Evolutionary conservation across 2,329 filamentous ascomycete genomes (phyloP).

Genomic region (Arthroderma sp.): DNA sequence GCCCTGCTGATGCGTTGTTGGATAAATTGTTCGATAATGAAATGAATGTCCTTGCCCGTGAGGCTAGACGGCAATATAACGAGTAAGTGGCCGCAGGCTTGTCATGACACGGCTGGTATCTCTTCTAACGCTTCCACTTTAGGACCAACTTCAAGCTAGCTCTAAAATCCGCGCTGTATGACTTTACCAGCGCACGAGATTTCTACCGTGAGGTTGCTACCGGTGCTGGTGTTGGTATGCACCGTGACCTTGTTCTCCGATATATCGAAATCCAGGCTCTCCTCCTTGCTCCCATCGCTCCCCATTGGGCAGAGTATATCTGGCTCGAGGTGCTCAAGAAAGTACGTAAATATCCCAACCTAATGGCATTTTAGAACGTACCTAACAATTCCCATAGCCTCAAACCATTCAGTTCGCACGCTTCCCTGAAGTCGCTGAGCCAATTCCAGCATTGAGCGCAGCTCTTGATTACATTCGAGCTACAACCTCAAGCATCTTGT

Average conservation of each 20-base stretch:
- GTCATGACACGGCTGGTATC: background rate
- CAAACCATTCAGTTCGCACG: constrained; percentile 64
- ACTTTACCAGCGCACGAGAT: constrained; percentile 77
- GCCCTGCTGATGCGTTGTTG: constrained; percentile 62
- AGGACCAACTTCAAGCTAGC: constrained; percentile 71
- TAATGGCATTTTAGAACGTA: constrained; percentile 1
- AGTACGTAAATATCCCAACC: constrained; percentile 13
- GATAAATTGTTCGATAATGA: constrained; percentile 90
- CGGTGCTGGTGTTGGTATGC: constrained; percentile 70
- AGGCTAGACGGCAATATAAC: constrained; percentile 66
- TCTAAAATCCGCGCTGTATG: constrained; percentile 77
- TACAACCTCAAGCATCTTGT: constrained; percentile 66
- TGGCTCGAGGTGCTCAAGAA: constrained; percentile 84
- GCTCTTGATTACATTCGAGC: constrained; percentile 68
- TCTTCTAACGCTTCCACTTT: constrained; percentile 4
- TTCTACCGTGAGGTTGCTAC: constrained; percentile 76
- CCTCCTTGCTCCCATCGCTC: constrained; percentile 69
- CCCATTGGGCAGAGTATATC: constrained; percentile 89
- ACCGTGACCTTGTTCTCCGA: constrained; percentile 61
- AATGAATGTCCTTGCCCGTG: constrained; percentile 67
- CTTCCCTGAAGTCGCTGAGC: constrained; percentile 57
- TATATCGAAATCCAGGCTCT: constrained; percentile 82
- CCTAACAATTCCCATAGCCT: constrained; percentile 29
- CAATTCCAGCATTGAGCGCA: constrained; percentile 56
- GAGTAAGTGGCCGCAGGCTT: constrained; percentile 31